Base-by-base conservation (phyloP, 257 asterid genomes). In the Capsicum pubescens region DNA sequence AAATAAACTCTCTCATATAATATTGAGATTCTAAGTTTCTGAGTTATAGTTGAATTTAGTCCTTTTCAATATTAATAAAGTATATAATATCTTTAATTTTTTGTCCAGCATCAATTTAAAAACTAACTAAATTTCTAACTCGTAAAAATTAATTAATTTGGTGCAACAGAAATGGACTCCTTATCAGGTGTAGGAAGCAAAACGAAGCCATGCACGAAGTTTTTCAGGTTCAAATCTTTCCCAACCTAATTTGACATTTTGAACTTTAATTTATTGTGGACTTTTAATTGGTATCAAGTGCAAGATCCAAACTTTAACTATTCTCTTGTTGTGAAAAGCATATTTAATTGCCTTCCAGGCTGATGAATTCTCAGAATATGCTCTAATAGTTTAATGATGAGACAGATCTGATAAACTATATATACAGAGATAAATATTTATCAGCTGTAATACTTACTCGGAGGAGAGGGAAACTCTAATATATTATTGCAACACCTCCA, bases 121-220 rank as follows among this genome's bases (percentile, higher is more conserved):
- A 84, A 72, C 76, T 63, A 82, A 82, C 54, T 14, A 39, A 90
- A 82, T 79, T 84, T 90, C 88, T 89, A 91, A 94, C 84, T 90
- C 90, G 86, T 87, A 89, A 86, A 89, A 91, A 92, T 88, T 39
- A 92, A 95, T 92, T 89, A 94, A 93, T 92, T 90, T 91, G 86
- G 81, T 95, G 95, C 88, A 94, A 95, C 99, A 95, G 99, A 95
- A 92, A 85, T 91, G 91, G 96, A 92, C 91, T 90, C 96, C 87
- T 85, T 91, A 87, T 92, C 97, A 88, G 89, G 97, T 95, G 99
- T 92, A 94, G 98, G 99, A 93, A 94, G 95, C 97, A 95, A 95
- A 95, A 89, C 93, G 91, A 95, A 95, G 99, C 98, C 99, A 84
- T 95, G 99, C 97, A 95, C 97, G 94, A 95, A 95, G 97, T 94